These are phyloP conservation scores for Aspergillus ochraceoroseus DNA, from an alignment of 2,329 filamentous ascomycete species.

Conservation along the genomic window DNA sequence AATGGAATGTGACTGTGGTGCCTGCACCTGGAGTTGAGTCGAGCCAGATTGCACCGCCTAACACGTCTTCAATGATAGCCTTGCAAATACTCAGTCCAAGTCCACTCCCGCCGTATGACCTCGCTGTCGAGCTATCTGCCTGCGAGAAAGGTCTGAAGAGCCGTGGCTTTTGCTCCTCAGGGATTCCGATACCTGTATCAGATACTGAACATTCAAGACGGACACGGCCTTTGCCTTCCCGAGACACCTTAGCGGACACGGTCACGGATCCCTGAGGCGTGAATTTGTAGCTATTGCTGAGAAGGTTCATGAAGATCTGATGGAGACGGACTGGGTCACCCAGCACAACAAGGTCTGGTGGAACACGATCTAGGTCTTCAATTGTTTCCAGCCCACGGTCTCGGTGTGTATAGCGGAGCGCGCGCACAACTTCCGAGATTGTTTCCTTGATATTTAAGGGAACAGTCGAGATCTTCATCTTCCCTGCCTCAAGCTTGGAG, in stretches of 20 bases:
- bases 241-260: constrained; percentile 68
- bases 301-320: constrained; percentile 74
- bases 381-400: constrained; percentile 57
- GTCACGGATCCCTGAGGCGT: constrained; percentile 82
- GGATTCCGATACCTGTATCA: constrained; percentile 89
- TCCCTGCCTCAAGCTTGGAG: constrained; percentile 77
- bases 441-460: constrained; percentile 69
- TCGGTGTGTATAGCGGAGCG: constrained; percentile 59
- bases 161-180: constrained; percentile 68
- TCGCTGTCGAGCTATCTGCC: constrained; percentile 81
- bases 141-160: constrained; percentile 91
- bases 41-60: constrained; percentile 78
- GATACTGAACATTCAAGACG: constrained; percentile 78
- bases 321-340: constrained; percentile 79
- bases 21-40: constrained; percentile 64
- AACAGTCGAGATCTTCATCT: constrained; percentile 83
- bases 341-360: constrained; percentile 62
- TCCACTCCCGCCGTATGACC: constrained; percentile 87
- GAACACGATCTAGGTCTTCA: constrained; percentile 59
- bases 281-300: constrained; percentile 92
- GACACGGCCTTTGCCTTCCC: constrained; percentile 64
- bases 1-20: constrained; percentile 67
- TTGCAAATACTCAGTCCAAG: constrained; percentile 92
- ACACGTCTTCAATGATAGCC: constrained; percentile 85
- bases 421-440: constrained; percentile 60